Evolutionary conservation across 2,329 filamentous ascomycete genomes (phyloP), one percentile per base, ranked within the genome.

Genomic region (Domatiomyces catenatus): DNA sequence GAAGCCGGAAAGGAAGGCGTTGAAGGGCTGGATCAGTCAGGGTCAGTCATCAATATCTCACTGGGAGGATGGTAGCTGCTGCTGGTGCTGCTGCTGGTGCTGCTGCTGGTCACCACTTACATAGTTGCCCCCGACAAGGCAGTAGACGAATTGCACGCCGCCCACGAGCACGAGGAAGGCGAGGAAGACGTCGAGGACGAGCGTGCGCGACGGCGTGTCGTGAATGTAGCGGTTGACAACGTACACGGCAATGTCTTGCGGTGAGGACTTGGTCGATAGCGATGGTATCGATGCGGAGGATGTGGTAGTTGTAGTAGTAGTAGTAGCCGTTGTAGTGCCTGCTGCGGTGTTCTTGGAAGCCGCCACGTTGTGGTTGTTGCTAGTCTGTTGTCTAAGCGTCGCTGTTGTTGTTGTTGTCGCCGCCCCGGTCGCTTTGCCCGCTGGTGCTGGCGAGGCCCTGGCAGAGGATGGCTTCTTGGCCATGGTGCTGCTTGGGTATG

Each of bases 11-110:
- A 98, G 80, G 73, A 98, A 98, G 57, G 93, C 92, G 67, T 98
- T 98, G 76, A 98, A 98, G 8, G 92, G 92, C 90, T 96, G 63
- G n/a, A n/a, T n/a, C n/a, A n/a, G n/a, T n/a, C n/a, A n/a, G n/a
- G n/a, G n/a, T n/a, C n/a, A n/a, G n/a, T n/a, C n/a, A n/a, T n/a
- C n/a, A n/a, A n/a, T n/a, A n/a, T n/a, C n/a, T n/a, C n/a, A n/a
- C n/a, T n/a, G n/a, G n/a, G n/a, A n/a, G n/a, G n/a, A n/a, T n/a
- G n/a, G n/a, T n/a, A n/a, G n/a, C n/a, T n/a, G n/a, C n/a, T n/a
- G n/a, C n/a, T n/a, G n/a, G n/a, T n/a, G n/a, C n/a, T n/a, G n/a
- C n/a, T n/a, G n/a, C n/a, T n/a, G n/a, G n/a, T n/a, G n/a, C n/a
- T n/a, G n/a, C n/a, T n/a, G n/a, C n/a, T n/a, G n/a, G n/a, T 24